Evolutionary conservation across 768 basidiomycete species (phyloP).

Genomic region (Mycena epipterygia): DNA sequence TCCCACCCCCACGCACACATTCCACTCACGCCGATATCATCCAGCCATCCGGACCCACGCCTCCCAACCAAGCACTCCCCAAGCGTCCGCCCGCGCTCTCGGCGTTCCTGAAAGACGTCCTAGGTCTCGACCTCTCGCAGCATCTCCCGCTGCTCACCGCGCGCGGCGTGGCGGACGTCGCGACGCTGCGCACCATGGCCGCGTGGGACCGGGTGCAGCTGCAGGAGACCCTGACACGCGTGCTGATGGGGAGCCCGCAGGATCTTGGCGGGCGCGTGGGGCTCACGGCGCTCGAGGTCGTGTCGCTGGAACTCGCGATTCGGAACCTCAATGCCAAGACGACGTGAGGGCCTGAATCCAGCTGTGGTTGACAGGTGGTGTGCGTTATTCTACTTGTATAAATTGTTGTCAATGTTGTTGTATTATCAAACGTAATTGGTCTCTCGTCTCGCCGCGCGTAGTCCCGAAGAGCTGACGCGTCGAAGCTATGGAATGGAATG

Average conservation of each 20-base stretch:
- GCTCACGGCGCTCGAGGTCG: neutral
- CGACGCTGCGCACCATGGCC: neutral
- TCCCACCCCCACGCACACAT: too few relatives aligned
- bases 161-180: neutral
- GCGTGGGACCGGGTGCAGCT: neutral
- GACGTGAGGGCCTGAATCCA: too few relatives aligned
- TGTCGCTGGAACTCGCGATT: neutral
- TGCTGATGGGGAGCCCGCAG: neutral
- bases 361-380: too few relatives aligned
- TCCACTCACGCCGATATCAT: too few relatives aligned
- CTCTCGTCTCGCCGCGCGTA: too few relatives aligned
- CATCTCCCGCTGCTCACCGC: neutral
- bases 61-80: neutral
- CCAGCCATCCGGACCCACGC: too few relatives aligned
- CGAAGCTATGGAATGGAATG: too few relatives aligned
- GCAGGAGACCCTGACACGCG: neutral
- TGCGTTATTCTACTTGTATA: too few relatives aligned
- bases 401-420: too few relatives aligned
- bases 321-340: too few relatives aligned
- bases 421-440: too few relatives aligned
- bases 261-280: neutral
- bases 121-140: constrained; percentile 7
- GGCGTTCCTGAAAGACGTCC: neutral
- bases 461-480: too few relatives aligned
- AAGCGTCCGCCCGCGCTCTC: neutral